phyloP scores from a whole-genome alignment of 2,329 filamentous ascomycete species.

The Fusarium piperis region DNA sequence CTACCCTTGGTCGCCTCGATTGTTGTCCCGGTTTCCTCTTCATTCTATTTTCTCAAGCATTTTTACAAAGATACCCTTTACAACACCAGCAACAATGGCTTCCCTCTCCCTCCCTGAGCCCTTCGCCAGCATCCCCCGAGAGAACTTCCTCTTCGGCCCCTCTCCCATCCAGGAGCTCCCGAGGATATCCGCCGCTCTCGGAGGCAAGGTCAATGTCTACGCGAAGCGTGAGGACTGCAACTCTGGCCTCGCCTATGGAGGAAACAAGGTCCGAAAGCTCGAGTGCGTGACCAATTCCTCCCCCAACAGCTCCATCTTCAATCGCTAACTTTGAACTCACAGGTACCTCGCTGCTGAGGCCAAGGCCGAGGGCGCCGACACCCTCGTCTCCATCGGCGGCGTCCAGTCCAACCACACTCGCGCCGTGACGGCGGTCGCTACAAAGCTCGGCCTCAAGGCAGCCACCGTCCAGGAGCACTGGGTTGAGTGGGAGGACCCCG shows the following conservation, averaged over 20 bases:
- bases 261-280: constrained; percentile 76
- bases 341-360: constrained; percentile 74
- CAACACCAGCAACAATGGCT: constrained; percentile 37
- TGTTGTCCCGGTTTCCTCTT: not conserved
- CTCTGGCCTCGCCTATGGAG: constrained; percentile 72
- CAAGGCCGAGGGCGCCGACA: constrained; percentile 64
- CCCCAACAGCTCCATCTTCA: not conserved
- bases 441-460: constrained; percentile 64
- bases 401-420: constrained; percentile 77
- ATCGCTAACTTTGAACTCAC: not conserved
- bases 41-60: not conserved
- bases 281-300: constrained; percentile 53
- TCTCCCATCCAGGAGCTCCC: constrained; percentile 75
- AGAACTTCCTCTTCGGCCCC: constrained; percentile 71
- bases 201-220: constrained; percentile 69
- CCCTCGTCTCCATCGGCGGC: constrained; percentile 73
- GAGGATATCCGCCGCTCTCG: constrained; percentile 69
- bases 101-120: constrained; percentile 63
- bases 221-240: constrained; percentile 79
- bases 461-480: constrained; percentile 72
- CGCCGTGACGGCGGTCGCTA: constrained; percentile 71
- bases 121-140: constrained; percentile 70
- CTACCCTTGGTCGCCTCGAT: not conserved
- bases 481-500: constrained; percentile 69
- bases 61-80: constrained; percentile 2